A percentile compares a stretch with the other conserved stretches of the same genome.
These are phyloP conservation scores for Bruguiera sexangula DNA, from an alignment of 345 rosid genomes.

Conservation along the genomic window DNA sequence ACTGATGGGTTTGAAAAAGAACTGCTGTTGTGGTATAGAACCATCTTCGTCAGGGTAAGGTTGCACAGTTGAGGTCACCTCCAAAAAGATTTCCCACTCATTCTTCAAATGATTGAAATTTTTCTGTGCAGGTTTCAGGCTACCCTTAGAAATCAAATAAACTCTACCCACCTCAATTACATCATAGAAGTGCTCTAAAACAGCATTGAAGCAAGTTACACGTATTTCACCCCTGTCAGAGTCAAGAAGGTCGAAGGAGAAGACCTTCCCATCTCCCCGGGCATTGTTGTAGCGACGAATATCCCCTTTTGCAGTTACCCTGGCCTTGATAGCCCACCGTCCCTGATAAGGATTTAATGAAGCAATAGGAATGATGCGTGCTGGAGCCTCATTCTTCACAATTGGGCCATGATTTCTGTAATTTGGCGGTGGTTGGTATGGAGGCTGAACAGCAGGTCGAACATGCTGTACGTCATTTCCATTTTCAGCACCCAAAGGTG, in stretches of 20 bases:
- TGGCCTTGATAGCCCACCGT: conserved; percentile 89
- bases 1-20: conserved; percentile 71
- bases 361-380: conserved; percentile 70
- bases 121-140: conserved; percentile 82
- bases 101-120: conserved; percentile 87
- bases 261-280: conserved; percentile 86
- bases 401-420: conserved; percentile 72
- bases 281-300: conserved; percentile 85
- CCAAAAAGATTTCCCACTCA: conserved; percentile 86
- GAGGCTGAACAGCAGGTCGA: conserved; percentile 65
- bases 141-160: conserved; percentile 79
- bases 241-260: conserved; percentile 89
- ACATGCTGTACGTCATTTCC: conserved; percentile 42
- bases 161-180: conserved; percentile 75
- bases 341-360: conserved; percentile 92
- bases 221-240: conserved; percentile 91
- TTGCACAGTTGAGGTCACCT: conserved; percentile 71
- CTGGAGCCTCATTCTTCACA: conserved; percentile 87
- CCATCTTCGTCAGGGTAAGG: conserved; percentile 75
- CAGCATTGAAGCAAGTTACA: conserved; percentile 83
- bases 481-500: conserved; percentile 24
- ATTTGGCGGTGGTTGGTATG: conserved; percentile 74
- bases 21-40: conserved; percentile 83
- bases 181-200: conserved; percentile 75
- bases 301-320: conserved; percentile 90